phyloP scores from a whole-genome alignment of 106 monocot genomes.

The Allium sativum region DNA sequence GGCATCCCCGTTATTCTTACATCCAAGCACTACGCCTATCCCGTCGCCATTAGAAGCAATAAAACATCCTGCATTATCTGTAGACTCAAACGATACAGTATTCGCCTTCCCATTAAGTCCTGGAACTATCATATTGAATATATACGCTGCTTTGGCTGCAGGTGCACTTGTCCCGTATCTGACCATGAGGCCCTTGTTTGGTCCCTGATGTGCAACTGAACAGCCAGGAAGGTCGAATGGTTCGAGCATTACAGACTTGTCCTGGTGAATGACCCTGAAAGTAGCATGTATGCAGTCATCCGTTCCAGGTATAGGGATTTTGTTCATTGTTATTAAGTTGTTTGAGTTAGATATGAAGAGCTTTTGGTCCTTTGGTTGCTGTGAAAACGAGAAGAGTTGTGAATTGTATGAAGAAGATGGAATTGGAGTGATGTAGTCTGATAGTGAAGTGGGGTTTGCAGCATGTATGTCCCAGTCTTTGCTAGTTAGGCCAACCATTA shows the following conservation, averaged over 20 bases:
- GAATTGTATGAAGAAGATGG: constrained; percentile 32
- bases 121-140: constrained; percentile 6
- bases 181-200: constrained; percentile 19
- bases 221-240: constrained; percentile 74
- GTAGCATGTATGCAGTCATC: constrained; percentile 54
- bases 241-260: constrained; percentile 33
- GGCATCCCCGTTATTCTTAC: constrained; percentile 15
- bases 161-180: constrained; percentile 5
- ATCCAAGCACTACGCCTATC: constrained; percentile 17
- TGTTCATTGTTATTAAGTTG: constrained; percentile 42
- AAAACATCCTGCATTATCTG: constrained; percentile 39
- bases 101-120: constrained; percentile 40
- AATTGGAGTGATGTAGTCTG: constrained; percentile 61
- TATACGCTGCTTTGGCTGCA: constrained; percentile 16
- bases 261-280: constrained; percentile 30
- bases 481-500: constrained; percentile 64
- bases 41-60: constrained; percentile 1
- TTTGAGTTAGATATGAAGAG: constrained; percentile 50
- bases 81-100: constrained; percentile 50
- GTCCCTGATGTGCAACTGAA: constrained; percentile 34
- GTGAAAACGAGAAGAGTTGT: constrained; percentile 51
- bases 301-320: constrained; percentile 40
- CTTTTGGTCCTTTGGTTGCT: constrained; percentile 22
- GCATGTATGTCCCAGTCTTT: constrained; percentile 63
- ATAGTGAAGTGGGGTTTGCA: constrained; percentile 27